phyloP scores from a whole-genome alignment of 331 rosid genomes.

The Rosa hybrid region DNA sequence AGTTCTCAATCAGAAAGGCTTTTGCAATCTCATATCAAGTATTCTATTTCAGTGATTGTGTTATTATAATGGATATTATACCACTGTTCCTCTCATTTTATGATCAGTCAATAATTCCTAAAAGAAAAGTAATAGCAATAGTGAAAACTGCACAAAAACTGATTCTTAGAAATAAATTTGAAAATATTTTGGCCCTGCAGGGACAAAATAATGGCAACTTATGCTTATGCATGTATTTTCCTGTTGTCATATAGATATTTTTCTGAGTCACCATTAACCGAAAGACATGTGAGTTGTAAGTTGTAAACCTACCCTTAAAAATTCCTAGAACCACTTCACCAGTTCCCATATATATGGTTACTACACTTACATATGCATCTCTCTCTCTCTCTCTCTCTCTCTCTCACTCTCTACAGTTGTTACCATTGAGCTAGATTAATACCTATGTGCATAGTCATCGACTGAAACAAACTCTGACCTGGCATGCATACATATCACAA shows the following conservation, averaged over 20 bases:
- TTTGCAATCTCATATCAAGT: background rate
- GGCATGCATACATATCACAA: constrained; percentile 3
- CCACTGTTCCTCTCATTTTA: background rate
- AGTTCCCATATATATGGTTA: background rate
- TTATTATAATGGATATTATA: background rate
- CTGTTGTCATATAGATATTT: background rate
- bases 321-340: background rate
- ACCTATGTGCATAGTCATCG: background rate
- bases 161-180: background rate
- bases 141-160: background rate
- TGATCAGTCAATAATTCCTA: background rate
- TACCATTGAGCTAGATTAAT: background rate
- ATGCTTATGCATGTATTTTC: background rate
- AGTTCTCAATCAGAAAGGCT: background rate
- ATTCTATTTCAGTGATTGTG: background rate
- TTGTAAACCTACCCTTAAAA: constrained; percentile 12
- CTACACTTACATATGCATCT: constrained; percentile 3
- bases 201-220: background rate
- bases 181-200: background rate
- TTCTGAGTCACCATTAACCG: background rate
- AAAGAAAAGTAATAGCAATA: background rate
- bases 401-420: background rate
- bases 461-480: constrained; percentile 4
- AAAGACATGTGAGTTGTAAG: constrained; percentile 3
- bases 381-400: background rate